A percentile compares a stretch with the other conserved stretches of the same genome.
These are phyloP conservation scores for Gnaphalium uliginosum DNA, from an alignment of 129 eudicot species.

Conservation along the genomic window DNA sequence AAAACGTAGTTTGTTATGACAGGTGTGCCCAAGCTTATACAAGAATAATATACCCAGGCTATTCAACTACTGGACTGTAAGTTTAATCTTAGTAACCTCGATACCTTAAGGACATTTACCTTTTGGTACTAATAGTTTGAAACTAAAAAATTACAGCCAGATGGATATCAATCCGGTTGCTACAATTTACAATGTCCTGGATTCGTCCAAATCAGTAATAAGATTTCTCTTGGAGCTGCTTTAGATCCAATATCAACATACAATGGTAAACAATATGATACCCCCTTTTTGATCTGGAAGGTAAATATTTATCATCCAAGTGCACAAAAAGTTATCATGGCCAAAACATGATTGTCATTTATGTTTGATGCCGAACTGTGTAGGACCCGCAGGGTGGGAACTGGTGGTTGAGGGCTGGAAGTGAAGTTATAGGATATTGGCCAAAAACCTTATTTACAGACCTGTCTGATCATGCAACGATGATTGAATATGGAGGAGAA, in stretches of 20 bases:
- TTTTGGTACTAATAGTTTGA: neutral
- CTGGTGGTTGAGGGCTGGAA: slow-evolving; percentile 92
- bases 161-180: slow-evolving; percentile 80
- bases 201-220: slow-evolving; percentile 67
- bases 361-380: neutral
- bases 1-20: slow-evolving; percentile 23
- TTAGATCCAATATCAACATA: slow-evolving; percentile 68
- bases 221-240: slow-evolving; percentile 75
- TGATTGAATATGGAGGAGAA: slow-evolving; percentile 81
- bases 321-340: neutral
- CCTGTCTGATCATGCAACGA: slow-evolving; percentile 55
- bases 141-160: slow-evolving; percentile 43
- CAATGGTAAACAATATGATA: slow-evolving; percentile 65
- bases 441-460: slow-evolving; percentile 64
- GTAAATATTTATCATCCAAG: slow-evolving; percentile 32
- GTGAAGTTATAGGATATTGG: slow-evolving; percentile 77
- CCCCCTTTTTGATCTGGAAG: slow-evolving; percentile 71
- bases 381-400: slow-evolving; percentile 76
- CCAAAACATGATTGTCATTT: neutral
- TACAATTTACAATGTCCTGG: slow-evolving; percentile 89
- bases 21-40: slow-evolving; percentile 72
- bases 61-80: slow-evolving; percentile 91
- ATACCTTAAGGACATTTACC: neutral
- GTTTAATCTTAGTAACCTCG: slow-evolving; percentile 17
- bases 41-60: slow-evolving; percentile 74